These are phyloP conservation scores for Vitis rupestris DNA, from an alignment of 164 flowering plant species.

Conservation along the genomic window DNA sequence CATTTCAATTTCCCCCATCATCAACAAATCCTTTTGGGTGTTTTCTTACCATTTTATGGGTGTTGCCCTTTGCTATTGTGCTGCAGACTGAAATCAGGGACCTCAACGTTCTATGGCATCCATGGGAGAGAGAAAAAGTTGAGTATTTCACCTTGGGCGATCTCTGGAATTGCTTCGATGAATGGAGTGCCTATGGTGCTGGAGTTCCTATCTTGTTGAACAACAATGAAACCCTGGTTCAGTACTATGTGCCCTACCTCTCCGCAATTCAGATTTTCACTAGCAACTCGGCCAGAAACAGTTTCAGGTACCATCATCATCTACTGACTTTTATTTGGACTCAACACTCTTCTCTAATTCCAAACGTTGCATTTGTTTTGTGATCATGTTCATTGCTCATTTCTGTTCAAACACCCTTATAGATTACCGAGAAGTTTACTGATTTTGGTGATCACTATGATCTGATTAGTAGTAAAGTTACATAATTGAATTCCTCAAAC, in stretches of 20 bases:
- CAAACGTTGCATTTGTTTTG: too few relatives aligned
- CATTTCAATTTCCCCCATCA: too few relatives aligned
- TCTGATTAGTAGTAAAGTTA: not conserved
- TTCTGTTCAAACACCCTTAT: not conserved
- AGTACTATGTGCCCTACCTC: constrained; percentile 94
- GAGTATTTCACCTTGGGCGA: constrained; percentile 81
- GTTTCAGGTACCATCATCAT: constrained; percentile 41
- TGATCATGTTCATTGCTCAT: too few relatives aligned
- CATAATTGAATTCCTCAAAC: not conserved
- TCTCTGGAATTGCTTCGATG: constrained; percentile 86
- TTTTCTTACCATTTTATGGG: not conserved
- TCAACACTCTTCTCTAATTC: too few relatives aligned
- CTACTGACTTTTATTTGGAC: too few relatives aligned
- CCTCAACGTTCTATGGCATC: constrained; percentile 82
- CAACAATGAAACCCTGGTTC: constrained; percentile 64
- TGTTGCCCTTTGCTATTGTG: not conserved
- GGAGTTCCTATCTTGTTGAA: constrained; percentile 65
- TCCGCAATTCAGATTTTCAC: constrained; percentile 93
- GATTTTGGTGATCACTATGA: too few relatives aligned
- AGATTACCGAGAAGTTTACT: too few relatives aligned
- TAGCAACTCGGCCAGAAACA: constrained; percentile 41
- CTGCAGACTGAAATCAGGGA: constrained; percentile 61
- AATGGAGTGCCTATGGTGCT: constrained; percentile 97
- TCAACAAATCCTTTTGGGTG: not conserved
- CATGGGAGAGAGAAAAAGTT: constrained; percentile 76